These are phyloP conservation scores for Phaeoacremonium minimum DNA, from an alignment of 2,329 filamentous ascomycete species.

Conservation along the genomic window DNA sequence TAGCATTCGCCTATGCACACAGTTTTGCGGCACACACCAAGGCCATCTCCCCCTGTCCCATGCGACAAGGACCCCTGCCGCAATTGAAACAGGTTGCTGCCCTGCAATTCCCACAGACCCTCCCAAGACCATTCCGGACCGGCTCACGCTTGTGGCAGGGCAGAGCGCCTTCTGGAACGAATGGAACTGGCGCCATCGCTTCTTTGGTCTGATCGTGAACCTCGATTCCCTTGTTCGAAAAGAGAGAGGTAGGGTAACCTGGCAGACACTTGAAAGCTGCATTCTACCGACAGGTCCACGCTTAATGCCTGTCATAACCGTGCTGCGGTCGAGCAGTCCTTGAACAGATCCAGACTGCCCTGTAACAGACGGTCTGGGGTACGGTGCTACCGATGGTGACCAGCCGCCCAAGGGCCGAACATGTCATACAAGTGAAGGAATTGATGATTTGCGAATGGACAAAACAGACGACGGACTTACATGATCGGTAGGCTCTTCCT, in stretches of 20 bases:
- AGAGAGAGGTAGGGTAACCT: conserved; percentile 1
- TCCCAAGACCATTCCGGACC: conserved; percentile 32
- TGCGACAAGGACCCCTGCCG: conserved; percentile 30
- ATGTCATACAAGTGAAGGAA: background rate
- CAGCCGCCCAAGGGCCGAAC: background rate
- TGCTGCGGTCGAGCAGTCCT: background rate
- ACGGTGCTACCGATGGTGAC: background rate
- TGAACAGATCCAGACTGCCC: background rate
- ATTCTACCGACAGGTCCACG: conserved; percentile 1
- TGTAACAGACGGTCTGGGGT: too few relatives aligned
- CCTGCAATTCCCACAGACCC: conserved; percentile 41
- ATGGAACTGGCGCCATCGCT: conserved; percentile 19
- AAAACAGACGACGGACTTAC: conserved; percentile 24
- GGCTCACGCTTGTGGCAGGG: conserved; percentile 40
- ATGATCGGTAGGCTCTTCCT: conserved; percentile 36
- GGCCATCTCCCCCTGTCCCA: conserved; percentile 26
- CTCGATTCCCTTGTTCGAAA: conserved; percentile 4
- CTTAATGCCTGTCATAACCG: too few relatives aligned
- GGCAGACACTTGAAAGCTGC: background rate
- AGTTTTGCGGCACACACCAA: too few relatives aligned
- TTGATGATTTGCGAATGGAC: background rate
- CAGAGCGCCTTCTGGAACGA: conserved; percentile 35
- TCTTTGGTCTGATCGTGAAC: background rate
- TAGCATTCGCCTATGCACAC: conserved; percentile 19
- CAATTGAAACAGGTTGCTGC: conserved; percentile 48